Evolutionary conservation across 306 rosid genomes (phyloP).

Genomic region (Leucaena leucocephala): DNA sequence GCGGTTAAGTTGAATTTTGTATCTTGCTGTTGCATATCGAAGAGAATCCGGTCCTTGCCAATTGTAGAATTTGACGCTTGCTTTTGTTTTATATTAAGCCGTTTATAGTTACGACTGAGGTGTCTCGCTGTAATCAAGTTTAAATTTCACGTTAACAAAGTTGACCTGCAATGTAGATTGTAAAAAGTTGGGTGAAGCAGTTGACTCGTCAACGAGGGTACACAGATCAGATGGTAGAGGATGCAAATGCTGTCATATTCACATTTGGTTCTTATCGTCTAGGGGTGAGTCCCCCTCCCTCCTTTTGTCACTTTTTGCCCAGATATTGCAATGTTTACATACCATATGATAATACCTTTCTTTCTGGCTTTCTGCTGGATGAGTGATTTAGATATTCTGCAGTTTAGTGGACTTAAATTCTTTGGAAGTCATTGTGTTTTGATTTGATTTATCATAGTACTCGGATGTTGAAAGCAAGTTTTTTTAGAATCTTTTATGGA

Average conservation of each 20-base stretch:
- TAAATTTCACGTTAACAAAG: slow-evolving; percentile 28
- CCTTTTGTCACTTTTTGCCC: background rate
- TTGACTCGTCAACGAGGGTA: slow-evolving; percentile 66
- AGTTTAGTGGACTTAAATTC: slow-evolving; percentile 23
- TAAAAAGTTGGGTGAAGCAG: slow-evolving; percentile 72
- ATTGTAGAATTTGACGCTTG: background rate
- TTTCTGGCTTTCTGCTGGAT: background rate
- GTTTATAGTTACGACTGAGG: slow-evolving; percentile 14
- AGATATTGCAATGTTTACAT: slow-evolving; percentile 21
- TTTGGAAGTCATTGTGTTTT: slow-evolving; percentile 11
- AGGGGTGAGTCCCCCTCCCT: slow-evolving; percentile 47
- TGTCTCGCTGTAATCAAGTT: slow-evolving; percentile 14
- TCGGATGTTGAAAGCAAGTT: slow-evolving; percentile 18
- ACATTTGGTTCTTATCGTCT: slow-evolving; percentile 74
- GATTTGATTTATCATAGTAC: background rate
- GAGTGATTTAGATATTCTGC: slow-evolving; percentile 13
- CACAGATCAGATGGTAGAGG: slow-evolving; percentile 78
- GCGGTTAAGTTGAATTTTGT: background rate
- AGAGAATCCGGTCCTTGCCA: slow-evolving; percentile 16
- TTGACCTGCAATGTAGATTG: slow-evolving; percentile 57
- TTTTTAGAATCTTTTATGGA: background rate
- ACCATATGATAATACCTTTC: background rate
- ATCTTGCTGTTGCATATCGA: background rate
- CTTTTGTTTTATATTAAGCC: no score
- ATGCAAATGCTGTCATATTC: slow-evolving; percentile 68